Conservation (phyloP, 768 basidiomycete genomes). For the Flagelloscypha sp. region DNA sequence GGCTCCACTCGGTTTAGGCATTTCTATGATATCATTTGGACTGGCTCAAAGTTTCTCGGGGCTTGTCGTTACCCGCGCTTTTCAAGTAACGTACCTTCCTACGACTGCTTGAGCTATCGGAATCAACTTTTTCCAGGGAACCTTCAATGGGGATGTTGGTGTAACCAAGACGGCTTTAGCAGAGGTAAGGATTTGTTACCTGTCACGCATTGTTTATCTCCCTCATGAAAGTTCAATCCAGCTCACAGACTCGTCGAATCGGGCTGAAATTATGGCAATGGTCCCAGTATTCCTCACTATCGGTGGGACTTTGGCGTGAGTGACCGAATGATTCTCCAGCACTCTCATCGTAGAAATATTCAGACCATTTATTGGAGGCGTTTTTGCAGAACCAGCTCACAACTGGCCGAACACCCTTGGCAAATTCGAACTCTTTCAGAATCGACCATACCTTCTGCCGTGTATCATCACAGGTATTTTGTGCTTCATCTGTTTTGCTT, state of each 20-base stretch:
- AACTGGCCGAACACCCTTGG: conserved; percentile 12
- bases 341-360: conserved; percentile 3
- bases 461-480: conserved; percentile 12
- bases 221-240: background rate
- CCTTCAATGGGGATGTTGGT: conserved; percentile 33
- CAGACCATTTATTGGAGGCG: conserved; percentile 9
- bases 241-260: conserved; percentile 1
- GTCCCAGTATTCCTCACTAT: background rate
- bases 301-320: background rate
- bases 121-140: conserved; percentile 25
- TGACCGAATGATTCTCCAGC: background rate
- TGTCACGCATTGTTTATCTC: too few relatives aligned
- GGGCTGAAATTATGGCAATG: conserved; percentile 1
- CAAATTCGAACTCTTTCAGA: conserved; percentile 9
- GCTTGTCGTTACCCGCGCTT: conserved; percentile 17
- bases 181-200: too few relatives aligned
- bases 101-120: too few relatives aligned
- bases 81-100: conserved; percentile 22
- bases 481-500: conserved; percentile 4
- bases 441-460: conserved; percentile 18
- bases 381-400: conserved; percentile 14
- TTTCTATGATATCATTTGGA: conserved; percentile 28
- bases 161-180: conserved; percentile 38
- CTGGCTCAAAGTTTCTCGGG: conserved; percentile 21
- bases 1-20: conserved; percentile 23